Percentiles rank a stretch among this genome's conserved stretches.
phyloP scores from a whole-genome alignment of 2,329 filamentous ascomycete species.

The Aspergillus quadrilineatus region DNA sequence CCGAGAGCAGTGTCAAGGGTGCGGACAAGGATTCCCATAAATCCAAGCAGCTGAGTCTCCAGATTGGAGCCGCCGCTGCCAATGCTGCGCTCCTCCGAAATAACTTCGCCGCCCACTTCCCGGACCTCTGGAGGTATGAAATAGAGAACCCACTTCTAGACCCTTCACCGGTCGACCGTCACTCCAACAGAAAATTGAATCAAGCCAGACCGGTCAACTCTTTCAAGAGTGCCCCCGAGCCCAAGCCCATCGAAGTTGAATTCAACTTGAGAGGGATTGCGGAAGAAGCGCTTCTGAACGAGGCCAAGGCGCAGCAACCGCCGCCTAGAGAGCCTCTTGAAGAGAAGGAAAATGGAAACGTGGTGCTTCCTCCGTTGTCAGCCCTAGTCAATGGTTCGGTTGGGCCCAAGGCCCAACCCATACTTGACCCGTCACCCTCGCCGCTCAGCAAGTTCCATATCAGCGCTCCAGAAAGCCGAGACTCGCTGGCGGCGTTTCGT shows the following conservation, averaged over 20 bases:
- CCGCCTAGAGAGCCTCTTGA: neutral
- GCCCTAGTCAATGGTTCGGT: neutral
- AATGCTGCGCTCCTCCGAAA: conserved; percentile 59
- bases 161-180: neutral
- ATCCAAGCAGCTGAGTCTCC: conserved; percentile 13
- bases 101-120: conserved; percentile 61
- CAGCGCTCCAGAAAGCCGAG: conserved; percentile 29
- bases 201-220: neutral
- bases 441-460: conserved; percentile 36
- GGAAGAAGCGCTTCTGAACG: neutral
- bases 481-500: conserved; percentile 42
- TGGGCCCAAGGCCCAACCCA: neutral
- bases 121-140: conserved; percentile 63
- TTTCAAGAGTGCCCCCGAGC: neutral
- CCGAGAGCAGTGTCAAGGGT: conserved; percentile 24
- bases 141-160: conserved; percentile 20
- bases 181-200: neutral
- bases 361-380: neutral
- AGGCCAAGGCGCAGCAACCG: neutral
- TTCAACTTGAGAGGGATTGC: neutral
- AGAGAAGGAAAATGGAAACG: neutral
- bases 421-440: conserved; percentile 16
- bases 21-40: conserved; percentile 21
- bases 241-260: neutral
- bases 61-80: conserved; percentile 48